Evolutionary conservation across 495 filamentous ascomycete genomes (phyloP).

Genomic region (Penicillium samsonianum): DNA sequence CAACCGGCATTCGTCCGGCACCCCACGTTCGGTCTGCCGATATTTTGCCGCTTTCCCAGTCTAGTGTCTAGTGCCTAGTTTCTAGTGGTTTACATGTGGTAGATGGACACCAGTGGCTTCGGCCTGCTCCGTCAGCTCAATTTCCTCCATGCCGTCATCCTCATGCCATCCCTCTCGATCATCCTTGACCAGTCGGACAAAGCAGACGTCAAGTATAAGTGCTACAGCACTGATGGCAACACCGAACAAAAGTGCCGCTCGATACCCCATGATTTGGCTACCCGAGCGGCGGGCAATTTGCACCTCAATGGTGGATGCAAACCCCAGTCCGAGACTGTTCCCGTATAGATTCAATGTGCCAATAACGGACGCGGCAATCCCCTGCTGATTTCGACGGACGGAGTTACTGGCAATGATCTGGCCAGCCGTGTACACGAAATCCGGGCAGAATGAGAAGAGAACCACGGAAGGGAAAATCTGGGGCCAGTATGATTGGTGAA

Average conservation of each 20-base stretch:
- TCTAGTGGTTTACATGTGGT: background rate
- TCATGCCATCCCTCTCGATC: conserved; percentile 45
- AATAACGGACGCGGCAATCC: conserved; percentile 50
- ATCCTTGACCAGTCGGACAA: conserved; percentile 44
- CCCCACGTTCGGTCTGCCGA: conserved; percentile 10
- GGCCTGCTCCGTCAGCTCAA: conserved; percentile 23
- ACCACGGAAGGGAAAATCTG: conserved; percentile 52
- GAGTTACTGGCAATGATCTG: conserved; percentile 58
- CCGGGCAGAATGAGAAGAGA: conserved; percentile 48
- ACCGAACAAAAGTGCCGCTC: conserved; percentile 46
- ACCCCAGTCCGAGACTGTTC: conserved; percentile 49
- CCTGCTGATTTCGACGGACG: conserved; percentile 50
- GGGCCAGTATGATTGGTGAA: conserved; percentile 53
- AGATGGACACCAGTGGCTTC: conserved; percentile 22
- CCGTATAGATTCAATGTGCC: conserved; percentile 52
- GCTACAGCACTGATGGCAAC: conserved; percentile 44
- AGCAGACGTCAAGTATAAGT: conserved; percentile 40
- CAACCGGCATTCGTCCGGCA: background rate
- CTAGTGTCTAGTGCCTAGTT: too few species aligned
- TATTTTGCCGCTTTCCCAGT: background rate
- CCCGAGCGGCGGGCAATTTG: conserved; percentile 26
- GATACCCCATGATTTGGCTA: conserved; percentile 36
- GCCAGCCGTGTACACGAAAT: conserved; percentile 52
- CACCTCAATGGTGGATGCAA: conserved; percentile 52
- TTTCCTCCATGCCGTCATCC: conserved; percentile 23